Conservation (phyloP, 352 stramenopile species). For the Plasmopara viticola region DNA sequence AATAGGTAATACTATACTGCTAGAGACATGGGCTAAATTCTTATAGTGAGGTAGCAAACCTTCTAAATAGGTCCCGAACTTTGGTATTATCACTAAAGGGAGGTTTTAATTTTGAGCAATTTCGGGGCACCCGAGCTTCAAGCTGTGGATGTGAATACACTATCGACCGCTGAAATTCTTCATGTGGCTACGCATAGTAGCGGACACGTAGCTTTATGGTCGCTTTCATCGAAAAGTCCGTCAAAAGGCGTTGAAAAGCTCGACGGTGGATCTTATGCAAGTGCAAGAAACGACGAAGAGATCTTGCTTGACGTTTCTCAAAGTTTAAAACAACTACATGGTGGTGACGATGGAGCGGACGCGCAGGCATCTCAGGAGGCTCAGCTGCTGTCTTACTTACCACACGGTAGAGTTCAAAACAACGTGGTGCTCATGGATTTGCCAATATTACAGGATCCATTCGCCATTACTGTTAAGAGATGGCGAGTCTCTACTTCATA, state of each 20-base stretch:
- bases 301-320: background rate
- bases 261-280: slow-evolving; percentile 28
- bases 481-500: background rate
- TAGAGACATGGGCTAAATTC: too few relatives aligned
- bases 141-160: too few relatives aligned
- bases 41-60: too few relatives aligned
- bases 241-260: too few relatives aligned
- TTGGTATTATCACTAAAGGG: too few relatives aligned
- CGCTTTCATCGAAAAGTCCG: slow-evolving; percentile 20
- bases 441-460: background rate
- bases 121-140: too few relatives aligned
- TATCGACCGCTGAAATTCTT: too few relatives aligned
- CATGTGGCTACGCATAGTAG: too few relatives aligned
- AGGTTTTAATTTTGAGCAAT: too few relatives aligned
- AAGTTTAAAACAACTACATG: background rate
- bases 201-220: too few relatives aligned
- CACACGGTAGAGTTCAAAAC: background rate
- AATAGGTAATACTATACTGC: too few relatives aligned
- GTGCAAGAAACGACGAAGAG: background rate
- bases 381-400: background rate
- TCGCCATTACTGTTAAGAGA: background rate
- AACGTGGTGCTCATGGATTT: background rate
- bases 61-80: too few relatives aligned
- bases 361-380: background rate
- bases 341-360: background rate